These are phyloP conservation scores for Amylocystis lapponica DNA, from an alignment of 768 basidiomycete genomes.

Conservation along the genomic window DNA sequence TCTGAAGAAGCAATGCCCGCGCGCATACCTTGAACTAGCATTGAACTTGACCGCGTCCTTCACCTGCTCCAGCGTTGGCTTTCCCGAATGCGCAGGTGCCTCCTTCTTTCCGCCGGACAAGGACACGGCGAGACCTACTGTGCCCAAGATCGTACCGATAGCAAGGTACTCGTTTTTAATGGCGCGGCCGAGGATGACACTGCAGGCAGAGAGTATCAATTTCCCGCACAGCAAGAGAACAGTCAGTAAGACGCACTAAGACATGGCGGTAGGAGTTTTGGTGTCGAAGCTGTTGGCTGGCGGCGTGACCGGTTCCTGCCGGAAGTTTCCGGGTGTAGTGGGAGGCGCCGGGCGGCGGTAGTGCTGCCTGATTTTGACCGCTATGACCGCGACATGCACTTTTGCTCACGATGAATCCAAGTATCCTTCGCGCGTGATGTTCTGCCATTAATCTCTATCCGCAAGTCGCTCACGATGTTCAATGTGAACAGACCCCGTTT, in stretches of 20 bases:
- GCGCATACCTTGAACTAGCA: conserved; percentile 62
- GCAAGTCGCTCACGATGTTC: no score
- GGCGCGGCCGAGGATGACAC: conserved; percentile 72
- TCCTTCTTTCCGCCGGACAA: conserved; percentile 53
- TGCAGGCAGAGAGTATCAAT: conserved; percentile 21
- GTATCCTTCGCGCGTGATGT: no score
- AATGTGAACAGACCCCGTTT: no score
- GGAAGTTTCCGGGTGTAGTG: conserved; percentile 12
- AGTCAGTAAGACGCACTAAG: conserved; percentile 38
- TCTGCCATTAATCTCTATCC: no score
- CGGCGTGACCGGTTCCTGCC: conserved; percentile 6
- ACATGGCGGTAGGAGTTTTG: conserved; percentile 30
- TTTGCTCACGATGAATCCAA: no score
- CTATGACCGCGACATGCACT: no score
- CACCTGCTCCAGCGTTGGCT: conserved; percentile 42
- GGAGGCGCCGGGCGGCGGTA: no score
- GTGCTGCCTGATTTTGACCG: no score
- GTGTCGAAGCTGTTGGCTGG: conserved; percentile 8
- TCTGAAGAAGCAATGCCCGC: not conserved
- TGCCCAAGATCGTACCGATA: conserved; percentile 54
- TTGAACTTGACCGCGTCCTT: conserved; percentile 60
- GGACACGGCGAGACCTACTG: conserved; percentile 49
- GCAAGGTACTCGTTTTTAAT: conserved; percentile 80
- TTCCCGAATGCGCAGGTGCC: conserved; percentile 28
- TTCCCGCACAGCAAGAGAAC: not conserved